A percentile compares a stretch with the other conserved stretches of the same genome.
Evolutionary conservation across 257 asterid species (phyloP).

Genomic region (Capsicum pubescens): DNA sequence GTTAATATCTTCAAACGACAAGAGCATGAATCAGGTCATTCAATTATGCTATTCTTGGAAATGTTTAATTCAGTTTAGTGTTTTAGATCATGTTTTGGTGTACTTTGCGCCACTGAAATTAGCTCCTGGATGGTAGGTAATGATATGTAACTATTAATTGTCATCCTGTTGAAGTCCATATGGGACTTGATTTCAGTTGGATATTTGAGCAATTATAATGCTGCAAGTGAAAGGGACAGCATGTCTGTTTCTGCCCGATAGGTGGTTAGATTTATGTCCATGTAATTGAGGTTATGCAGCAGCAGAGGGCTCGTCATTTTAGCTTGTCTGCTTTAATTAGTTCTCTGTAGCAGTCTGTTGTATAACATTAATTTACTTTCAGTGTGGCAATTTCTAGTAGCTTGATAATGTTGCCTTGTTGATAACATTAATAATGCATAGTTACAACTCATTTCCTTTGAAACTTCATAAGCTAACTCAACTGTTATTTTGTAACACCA

Average conservation of each 20-base stretch:
- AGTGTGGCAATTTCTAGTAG: background rate
- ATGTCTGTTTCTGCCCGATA: background rate
- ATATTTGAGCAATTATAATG: conserved; percentile 11
- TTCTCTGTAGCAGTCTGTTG: background rate
- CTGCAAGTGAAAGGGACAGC: background rate
- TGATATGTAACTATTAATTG: background rate
- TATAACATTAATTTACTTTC: background rate
- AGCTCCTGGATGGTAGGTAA: background rate
- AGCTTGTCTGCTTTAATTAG: background rate
- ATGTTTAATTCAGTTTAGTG: background rate
- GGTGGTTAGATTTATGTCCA: conserved; percentile 18
- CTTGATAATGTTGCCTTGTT: background rate
- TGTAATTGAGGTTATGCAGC: conserved; percentile 2
- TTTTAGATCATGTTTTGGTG: background rate
- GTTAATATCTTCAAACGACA: background rate
- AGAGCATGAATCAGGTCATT: background rate
- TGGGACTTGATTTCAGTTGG: background rate
- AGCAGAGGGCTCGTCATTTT: background rate
- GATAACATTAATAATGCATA: background rate
- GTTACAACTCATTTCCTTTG: conserved; percentile 2
- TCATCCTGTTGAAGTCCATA: background rate
- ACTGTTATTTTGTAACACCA: conserved; percentile 24
- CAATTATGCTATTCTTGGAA: background rate
- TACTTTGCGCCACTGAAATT: background rate
- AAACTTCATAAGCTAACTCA: background rate